Base-by-base conservation (phyloP, 2,329 filamentous ascomycete genomes). In the Xylariaceae sp. region DNA sequence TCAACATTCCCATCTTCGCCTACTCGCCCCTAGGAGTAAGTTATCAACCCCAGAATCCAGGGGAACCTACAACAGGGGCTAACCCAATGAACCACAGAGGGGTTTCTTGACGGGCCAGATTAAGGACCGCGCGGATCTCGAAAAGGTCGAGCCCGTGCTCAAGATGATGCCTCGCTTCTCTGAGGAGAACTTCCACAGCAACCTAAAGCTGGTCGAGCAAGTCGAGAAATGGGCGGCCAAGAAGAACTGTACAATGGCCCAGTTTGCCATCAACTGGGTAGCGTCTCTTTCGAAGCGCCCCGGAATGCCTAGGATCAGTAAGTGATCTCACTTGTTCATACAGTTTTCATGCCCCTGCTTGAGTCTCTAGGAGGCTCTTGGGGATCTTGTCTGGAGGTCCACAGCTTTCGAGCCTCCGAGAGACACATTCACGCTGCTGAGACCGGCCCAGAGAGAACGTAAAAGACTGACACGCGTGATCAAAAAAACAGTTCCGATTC, bases 1-100 rank as follows among this genome's bases (percentile, higher is more conserved):
- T 76, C 3, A 65, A 64, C 9, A 80, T 82, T 33, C 71, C 76
- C 0, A 67, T 81, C 32, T 58, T 78, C 4, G 73, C 72, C 0
- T 80, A 47, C 35, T 46, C 50, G 17, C 76, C 78, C 3, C 64
- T 81, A 1, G 73, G 76, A n/a, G 41, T 43, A 37, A 41, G 37
- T 43, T 12, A 18, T 22, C 34, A 16, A 13, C 19, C 30, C 18
- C 7, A 8, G 6, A 26, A 26, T 11, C 6, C 11, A 11, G 22
- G 22, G 6, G 11, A 26, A 6, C 22, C 6, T 6, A 32, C 16
- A n/a, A 32, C 11, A 35, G 12, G 17, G 33, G 19, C 33, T 4
- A 19, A 4, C 22, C 11, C 17, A 19, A n/a, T n/a, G n/a, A n/a
- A n/a, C 16, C 28, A 19, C 19, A 46, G 42, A 39, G 41, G 32